Evolutionary conservation across 2,329 filamentous ascomycete species (phyloP).

Genomic region (Penicillium crustosum): DNA sequence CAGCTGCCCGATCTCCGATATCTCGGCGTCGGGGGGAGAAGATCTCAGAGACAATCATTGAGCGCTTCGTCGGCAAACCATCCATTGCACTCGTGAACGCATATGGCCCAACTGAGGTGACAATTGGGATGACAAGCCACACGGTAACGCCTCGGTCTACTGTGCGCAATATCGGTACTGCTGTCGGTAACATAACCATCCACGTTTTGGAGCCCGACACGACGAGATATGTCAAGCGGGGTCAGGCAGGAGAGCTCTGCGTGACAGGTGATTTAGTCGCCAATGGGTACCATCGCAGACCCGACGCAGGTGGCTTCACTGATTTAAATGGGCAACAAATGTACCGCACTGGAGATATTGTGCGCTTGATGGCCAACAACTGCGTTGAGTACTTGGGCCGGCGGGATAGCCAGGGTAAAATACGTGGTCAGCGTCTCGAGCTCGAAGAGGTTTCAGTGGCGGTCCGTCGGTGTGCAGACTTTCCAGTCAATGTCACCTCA

Average conservation of each 20-base stretch:
- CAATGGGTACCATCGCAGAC: conserved; percentile 7
- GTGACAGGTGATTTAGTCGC: conserved; percentile 6
- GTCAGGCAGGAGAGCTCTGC: conserved; percentile 16
- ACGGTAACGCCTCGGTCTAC: conserved; percentile 10
- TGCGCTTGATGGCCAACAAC: conserved; percentile 14
- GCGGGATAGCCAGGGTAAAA: conserved; percentile 9
- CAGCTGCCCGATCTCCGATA: conserved; percentile 11
- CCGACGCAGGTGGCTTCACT: conserved; percentile 8
- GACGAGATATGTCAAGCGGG: conserved; percentile 8
- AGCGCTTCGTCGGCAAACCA: conserved; percentile 11
- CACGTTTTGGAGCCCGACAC: conserved; percentile 10
- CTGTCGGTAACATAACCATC: conserved; percentile 13
- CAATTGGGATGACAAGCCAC: conserved; percentile 13
- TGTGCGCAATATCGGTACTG: conserved; percentile 13
- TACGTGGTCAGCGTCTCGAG: conserved; percentile 13
- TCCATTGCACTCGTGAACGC: conserved; percentile 12
- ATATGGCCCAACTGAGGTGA: conserved; percentile 18
- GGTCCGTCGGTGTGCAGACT: conserved; percentile 7
- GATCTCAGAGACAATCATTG: conserved; percentile 15
- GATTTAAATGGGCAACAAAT: conserved; percentile 7
- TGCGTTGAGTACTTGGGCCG: conserved; percentile 14
- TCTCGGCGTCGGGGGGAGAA: conserved; percentile 17
- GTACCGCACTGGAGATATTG: conserved; percentile 14
- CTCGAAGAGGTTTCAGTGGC: conserved; percentile 12
- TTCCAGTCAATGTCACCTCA: conserved; percentile 15